Evolutionary conservation across 2,329 filamentous ascomycete genomes (phyloP).

Genomic region (Acephala macrosclerotiorum): DNA sequence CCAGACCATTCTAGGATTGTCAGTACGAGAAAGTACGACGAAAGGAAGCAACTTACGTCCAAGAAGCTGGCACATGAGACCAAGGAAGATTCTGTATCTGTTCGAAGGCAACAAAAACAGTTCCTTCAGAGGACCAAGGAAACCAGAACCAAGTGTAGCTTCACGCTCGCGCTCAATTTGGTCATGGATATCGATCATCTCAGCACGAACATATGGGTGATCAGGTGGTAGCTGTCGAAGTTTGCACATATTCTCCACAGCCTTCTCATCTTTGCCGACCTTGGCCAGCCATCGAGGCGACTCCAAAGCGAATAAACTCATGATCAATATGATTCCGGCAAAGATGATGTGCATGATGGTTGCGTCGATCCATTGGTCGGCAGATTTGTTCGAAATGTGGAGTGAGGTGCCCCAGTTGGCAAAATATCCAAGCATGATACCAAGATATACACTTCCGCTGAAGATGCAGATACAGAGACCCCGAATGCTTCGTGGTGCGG

Average conservation of each 20-base stretch:
- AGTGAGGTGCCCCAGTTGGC: conserved; percentile 38
- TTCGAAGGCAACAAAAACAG: conserved; percentile 73
- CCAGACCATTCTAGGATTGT: conserved; percentile 66
- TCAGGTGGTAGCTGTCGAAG: conserved; percentile 66
- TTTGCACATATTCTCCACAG: conserved; percentile 59
- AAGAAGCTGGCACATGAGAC: conserved; percentile 73
- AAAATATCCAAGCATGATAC: conserved; percentile 39
- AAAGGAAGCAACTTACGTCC: conserved; percentile 48
- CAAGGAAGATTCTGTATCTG: conserved; percentile 75
- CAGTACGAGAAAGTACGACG: background rate
- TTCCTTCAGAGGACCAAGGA: conserved; percentile 71
- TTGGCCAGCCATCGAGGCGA: conserved; percentile 60
- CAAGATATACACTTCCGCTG: conserved; percentile 35
- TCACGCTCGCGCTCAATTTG: conserved; percentile 76
- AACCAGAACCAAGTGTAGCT: conserved; percentile 70
- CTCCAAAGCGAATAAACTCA: conserved; percentile 36
- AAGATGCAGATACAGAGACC: conserved; percentile 40
- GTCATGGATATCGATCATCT: conserved; percentile 69
- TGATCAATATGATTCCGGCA: conserved; percentile 52
- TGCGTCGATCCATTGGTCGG: conserved; percentile 66
- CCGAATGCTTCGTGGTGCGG: conserved; percentile 35
- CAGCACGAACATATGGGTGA: conserved; percentile 66
- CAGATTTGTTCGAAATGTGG: conserved; percentile 49
- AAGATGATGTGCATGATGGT: conserved; percentile 72
- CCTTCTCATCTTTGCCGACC: conserved; percentile 62